A percentile compares a stretch with the other conserved stretches of the same genome.
These are phyloP conservation scores for Lodderomyces pseudojiufengensis DNA, from an alignment of 1,139 yeast genomes.

Conservation along the genomic window DNA sequence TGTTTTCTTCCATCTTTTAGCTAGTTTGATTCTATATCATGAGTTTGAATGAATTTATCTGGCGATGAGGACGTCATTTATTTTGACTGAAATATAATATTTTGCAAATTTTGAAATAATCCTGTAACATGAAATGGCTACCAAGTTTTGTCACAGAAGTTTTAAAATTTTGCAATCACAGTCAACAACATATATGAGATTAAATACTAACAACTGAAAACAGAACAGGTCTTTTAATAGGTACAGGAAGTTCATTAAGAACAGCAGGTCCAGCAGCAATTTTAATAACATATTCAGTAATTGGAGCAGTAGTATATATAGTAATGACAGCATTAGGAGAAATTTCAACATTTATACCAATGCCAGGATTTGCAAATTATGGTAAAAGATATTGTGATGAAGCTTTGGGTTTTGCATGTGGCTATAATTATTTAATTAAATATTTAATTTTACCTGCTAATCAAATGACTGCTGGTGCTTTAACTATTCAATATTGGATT, in stretches of 20 bases:
- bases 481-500: slow-evolving; percentile 63
- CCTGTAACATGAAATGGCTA: too few species aligned
- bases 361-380: slow-evolving; percentile 71
- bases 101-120: not conserved
- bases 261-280: slow-evolving; percentile 70
- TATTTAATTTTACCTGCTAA: slow-evolving; percentile 67
- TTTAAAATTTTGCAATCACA: too few species aligned
- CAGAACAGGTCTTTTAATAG: slow-evolving; percentile 66
- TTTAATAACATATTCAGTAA: slow-evolving; percentile 55
- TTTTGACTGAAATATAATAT: not conserved
- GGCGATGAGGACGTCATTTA: too few species aligned
- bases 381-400: slow-evolving; percentile 66
- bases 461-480: slow-evolving; percentile 55
- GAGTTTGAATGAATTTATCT: too few species aligned
- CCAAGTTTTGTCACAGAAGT: too few species aligned
- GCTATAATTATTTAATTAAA: slow-evolving; percentile 51
- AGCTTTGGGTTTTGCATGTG: slow-evolving; percentile 73
- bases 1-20: too few species aligned
- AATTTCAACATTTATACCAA: slow-evolving; percentile 68
- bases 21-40: too few species aligned
- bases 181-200: slow-evolving; percentile 23
- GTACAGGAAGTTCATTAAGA: slow-evolving; percentile 62
- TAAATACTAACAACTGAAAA: too few species aligned
- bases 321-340: slow-evolving; percentile 74
- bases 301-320: slow-evolving; percentile 62